Conservation (phyloP, 345 rosid species). For the Bruguiera parviflora region DNA sequence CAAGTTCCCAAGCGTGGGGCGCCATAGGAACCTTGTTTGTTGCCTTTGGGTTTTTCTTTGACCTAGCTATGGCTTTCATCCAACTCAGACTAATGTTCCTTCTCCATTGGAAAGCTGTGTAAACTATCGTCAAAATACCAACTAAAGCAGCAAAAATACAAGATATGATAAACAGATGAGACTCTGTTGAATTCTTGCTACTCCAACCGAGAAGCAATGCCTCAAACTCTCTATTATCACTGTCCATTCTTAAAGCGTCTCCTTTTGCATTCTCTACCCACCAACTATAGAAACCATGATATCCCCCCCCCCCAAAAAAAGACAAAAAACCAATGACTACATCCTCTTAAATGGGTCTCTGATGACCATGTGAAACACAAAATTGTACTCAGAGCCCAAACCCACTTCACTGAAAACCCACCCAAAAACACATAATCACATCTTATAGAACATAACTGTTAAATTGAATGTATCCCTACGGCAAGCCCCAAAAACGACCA, state of each 20-base stretch:
- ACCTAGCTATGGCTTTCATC: slow-evolving; percentile 90
- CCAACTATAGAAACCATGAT: not conserved
- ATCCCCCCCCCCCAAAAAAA: not conserved
- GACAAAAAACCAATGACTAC: not conserved
- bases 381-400: too few species aligned
- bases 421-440: too few species aligned
- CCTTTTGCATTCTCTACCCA: slow-evolving; percentile 12
- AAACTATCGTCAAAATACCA: slow-evolving; percentile 81
- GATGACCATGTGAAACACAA: too few species aligned
- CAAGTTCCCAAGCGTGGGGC: slow-evolving; percentile 68
- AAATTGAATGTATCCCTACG: too few species aligned
- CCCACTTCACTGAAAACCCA: too few species aligned
- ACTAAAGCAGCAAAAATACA: slow-evolving; percentile 68
- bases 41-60: slow-evolving; percentile 87
- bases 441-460: too few species aligned
- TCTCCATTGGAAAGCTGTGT: slow-evolving; percentile 94
- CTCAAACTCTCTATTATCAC: slow-evolving; percentile 45
- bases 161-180: slow-evolving; percentile 56
- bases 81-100: slow-evolving; percentile 88
- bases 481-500: too few species aligned
- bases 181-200: slow-evolving; percentile 49
- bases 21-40: slow-evolving; percentile 64
- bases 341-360: too few species aligned
- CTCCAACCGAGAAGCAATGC: slow-evolving; percentile 48
- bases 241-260: slow-evolving; percentile 50